phyloP scores from a whole-genome alignment of 108 stramenopile genomes.

The Stephanodiscus triporus region DNA sequence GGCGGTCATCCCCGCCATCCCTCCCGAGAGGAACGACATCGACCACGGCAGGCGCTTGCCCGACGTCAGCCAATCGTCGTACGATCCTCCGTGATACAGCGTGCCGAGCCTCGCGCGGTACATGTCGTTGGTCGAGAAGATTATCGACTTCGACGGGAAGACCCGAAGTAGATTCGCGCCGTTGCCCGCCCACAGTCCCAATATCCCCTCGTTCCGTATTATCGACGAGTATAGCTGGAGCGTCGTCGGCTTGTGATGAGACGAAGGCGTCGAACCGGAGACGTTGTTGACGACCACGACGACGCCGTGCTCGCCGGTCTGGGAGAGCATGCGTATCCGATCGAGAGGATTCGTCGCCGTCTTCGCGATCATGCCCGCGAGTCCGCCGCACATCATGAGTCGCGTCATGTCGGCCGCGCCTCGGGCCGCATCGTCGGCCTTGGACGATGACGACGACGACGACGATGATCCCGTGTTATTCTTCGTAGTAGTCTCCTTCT shows the following conservation, averaged over 20 bases:
- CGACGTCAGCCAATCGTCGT: constrained; percentile 4
- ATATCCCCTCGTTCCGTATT: constrained; percentile 76
- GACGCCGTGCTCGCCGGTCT: constrained; percentile 81
- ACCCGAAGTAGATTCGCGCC: constrained; percentile 88
- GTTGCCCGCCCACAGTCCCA: constrained; percentile 91
- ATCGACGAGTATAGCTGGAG: constrained; percentile 71
- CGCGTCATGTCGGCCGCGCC: constrained; percentile 71
- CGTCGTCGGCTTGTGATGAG: constrained; percentile 24
- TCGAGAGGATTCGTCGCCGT: constrained; percentile 91
- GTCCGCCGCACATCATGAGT: constrained; percentile 84
- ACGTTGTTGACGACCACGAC: too few species aligned
- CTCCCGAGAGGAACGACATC: constrained; percentile 77
- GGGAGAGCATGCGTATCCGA: constrained; percentile 88
- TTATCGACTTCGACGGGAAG: constrained; percentile 85
- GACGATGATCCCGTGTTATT: too few species aligned
- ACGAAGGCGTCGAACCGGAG: too few species aligned
- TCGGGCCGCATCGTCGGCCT: not conserved
- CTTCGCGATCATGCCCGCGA: constrained; percentile 93
- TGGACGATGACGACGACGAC: too few species aligned
- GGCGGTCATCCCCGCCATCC: constrained; percentile 85
- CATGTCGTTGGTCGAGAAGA: constrained; percentile 84
- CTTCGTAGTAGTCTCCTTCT: too few species aligned
- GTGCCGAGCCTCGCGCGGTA: constrained; percentile 53
- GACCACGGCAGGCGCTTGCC: constrained; percentile 52
- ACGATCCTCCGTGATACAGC: constrained; percentile 26